Evolutionary conservation across 805 yeast species (phyloP), one percentile per base, ranked within the genome.

Genomic region (Cyberlindnera galapagoensis): DNA sequence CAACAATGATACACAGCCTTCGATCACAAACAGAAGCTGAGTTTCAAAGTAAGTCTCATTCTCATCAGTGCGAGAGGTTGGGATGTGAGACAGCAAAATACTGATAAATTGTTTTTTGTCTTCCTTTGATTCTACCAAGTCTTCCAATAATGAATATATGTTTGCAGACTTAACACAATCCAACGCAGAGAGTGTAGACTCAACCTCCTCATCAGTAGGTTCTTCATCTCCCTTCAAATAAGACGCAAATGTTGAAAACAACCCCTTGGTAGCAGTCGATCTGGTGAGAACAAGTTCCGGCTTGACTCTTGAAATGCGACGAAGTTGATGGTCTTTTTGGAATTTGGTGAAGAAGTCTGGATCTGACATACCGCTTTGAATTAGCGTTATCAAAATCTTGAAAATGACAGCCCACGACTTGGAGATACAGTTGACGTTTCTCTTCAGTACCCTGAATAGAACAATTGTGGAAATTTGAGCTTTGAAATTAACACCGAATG

Each of bases 221-320:
- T 90, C 97, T 33, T 85, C 94, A 48, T 87, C 97, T 13, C 97
- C 92, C 42, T 92, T 84, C 57, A 92, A 70, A 49, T 87, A 90
- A 0, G 95, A 85, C 1, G 97, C 87, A 47, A 92, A 79, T 0
- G 97, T 83, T 1, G 95, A 83, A 34, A 92, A 72, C n/a, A 92
- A 52, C 3, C 97, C 94, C 46, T 76, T 82, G 22, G 76, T 71
- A 1, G 80, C 77, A 30, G 75, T 75, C 2, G 72, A 61, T 47
- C 79, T 70, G 22, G 74, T 75, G 25, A 85, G 71, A 7, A 77
- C 68, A 44, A 73, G 74, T 24, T 75, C 76, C 0, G 96, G 84
- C 33, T 68, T 67, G 4, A 85, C 81, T 38, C 63, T 69, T 2
- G 80, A 71, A 28, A 87, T 58, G 5, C 65, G 59, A 1, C 66